Conservation (phyloP, 1,139 yeast species). For the Scheffersomyces lignicola region DNA sequence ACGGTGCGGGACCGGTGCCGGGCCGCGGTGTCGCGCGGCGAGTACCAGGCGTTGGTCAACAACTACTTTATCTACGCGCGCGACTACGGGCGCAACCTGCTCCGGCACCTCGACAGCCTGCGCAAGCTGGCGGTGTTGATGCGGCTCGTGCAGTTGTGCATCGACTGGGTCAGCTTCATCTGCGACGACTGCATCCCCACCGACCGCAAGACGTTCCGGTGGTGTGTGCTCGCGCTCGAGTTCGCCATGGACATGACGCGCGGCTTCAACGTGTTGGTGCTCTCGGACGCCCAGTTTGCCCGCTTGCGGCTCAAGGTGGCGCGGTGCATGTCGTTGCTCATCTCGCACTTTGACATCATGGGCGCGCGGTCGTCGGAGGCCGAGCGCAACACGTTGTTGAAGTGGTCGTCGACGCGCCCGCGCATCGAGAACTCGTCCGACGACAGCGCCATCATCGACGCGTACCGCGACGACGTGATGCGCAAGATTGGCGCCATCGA, state of each 20-base stretch:
- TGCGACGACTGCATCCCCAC: slow-evolving; percentile 95
- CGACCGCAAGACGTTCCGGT: slow-evolving; percentile 85
- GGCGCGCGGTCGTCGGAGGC: slow-evolving; percentile 94
- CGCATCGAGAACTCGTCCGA: slow-evolving; percentile 54
- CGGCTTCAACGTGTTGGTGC: slow-evolving; percentile 82
- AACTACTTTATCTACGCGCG: slow-evolving; percentile 77
- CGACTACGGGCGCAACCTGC: slow-evolving; percentile 77
- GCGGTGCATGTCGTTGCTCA: slow-evolving; percentile 88
- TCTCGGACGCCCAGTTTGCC: slow-evolving; percentile 75
- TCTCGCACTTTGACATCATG: slow-evolving; percentile 97
- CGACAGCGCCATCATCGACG: slow-evolving; percentile 58
- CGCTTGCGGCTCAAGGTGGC: slow-evolving; percentile 81
- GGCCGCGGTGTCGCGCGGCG: slow-evolving; percentile 45
- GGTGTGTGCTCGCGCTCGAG: slow-evolving; percentile 95
- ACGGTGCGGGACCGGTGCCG: slow-evolving; percentile 49
- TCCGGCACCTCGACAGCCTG: slow-evolving; percentile 62
- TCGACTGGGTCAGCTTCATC: slow-evolving; percentile 90
- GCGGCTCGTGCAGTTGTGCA: slow-evolving; percentile 71
- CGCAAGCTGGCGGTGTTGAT: slow-evolving; percentile 70
- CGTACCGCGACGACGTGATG: slow-evolving; percentile 60
- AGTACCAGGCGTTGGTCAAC: slow-evolving; percentile 75
- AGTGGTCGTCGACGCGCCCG: slow-evolving; percentile 48
- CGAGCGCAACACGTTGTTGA: slow-evolving; percentile 55
- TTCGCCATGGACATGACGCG: slow-evolving; percentile 95
- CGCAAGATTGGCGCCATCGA: slow-evolving; percentile 62